A percentile compares a stretch with the other conserved stretches of the same genome.
Conservation (phyloP, 352 stramenopile genomes). For the Pythium insidiosum region DNA sequence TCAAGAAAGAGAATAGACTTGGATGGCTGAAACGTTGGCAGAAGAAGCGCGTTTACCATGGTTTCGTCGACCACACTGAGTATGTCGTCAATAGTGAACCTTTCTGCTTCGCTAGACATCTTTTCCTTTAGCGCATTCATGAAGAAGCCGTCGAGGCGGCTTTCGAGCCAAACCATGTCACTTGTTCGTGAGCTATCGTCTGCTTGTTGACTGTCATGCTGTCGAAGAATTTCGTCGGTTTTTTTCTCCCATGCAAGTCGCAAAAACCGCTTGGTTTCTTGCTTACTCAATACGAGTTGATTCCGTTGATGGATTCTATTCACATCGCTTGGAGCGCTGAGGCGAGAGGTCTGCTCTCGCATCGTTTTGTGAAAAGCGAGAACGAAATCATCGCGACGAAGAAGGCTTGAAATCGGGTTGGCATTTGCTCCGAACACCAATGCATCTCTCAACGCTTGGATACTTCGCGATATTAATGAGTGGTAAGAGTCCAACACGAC, state of each 20-base stretch:
- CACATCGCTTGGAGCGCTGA: no score
- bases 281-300: conserved; percentile 17
- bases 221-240: conserved; percentile 1
- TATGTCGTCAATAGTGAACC: background rate
- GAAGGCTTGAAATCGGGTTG: conserved; percentile 18
- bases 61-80: background rate
- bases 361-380: conserved; percentile 22
- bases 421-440: conserved; percentile 39
- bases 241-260: conserved; percentile 30
- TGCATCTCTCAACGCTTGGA: conserved; percentile 27
- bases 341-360: background rate
- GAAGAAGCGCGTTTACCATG: background rate
- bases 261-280: conserved; percentile 42
- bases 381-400: conserved; percentile 20
- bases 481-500: conserved; percentile 39
- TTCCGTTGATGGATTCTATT: no score
- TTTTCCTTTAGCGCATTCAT: background rate
- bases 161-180: conserved; percentile 22
- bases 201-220: background rate
- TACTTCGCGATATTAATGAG: conserved; percentile 26
- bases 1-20: background rate
- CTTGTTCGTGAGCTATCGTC: background rate
- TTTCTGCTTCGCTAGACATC: background rate
- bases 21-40: background rate
- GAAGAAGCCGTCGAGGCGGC: conserved; percentile 26